These are phyloP conservation scores for Pichia sorboxylosa DNA, from an alignment of 1,139 yeast species.

Conservation along the genomic window DNA sequence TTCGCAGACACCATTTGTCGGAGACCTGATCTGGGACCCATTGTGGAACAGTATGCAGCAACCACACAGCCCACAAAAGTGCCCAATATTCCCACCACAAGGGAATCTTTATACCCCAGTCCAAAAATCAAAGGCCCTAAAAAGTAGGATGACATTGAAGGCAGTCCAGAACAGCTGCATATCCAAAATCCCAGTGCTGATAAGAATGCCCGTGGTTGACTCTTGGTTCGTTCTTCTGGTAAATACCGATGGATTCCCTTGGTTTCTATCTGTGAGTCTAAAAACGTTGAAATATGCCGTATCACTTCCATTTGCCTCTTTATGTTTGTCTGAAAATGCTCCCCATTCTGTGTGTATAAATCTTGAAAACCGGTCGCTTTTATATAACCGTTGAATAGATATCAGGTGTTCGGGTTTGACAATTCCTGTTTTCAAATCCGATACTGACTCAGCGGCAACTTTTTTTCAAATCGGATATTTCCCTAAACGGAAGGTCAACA, in stretches of 20 bases:
- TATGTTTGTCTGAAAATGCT: too few relatives aligned
- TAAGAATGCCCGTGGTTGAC: slow-evolving; percentile 36
- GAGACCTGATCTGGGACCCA: slow-evolving; percentile 85
- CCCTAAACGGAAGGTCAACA: too few relatives aligned
- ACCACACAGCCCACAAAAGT: slow-evolving; percentile 55
- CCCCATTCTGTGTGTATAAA: too few relatives aligned
- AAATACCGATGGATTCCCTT: slow-evolving; percentile 72
- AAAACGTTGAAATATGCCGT: too few relatives aligned
- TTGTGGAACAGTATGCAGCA: slow-evolving; percentile 70
- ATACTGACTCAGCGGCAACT: too few relatives aligned
- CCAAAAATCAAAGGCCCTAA: slow-evolving; percentile 63
- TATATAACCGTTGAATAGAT: too few relatives aligned
- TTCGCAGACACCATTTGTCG: slow-evolving; percentile 80
- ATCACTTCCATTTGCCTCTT: too few relatives aligned
- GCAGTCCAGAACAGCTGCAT: slow-evolving; percentile 73
- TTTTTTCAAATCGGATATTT: too few relatives aligned
- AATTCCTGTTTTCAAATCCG: too few relatives aligned
- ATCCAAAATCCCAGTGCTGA: slow-evolving; percentile 70
- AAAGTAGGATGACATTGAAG: slow-evolving; percentile 74
- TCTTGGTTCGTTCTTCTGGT: slow-evolving; percentile 53
- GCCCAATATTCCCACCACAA: slow-evolving; percentile 52
- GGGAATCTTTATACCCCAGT: slow-evolving; percentile 51
- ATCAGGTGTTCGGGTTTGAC: too few relatives aligned
- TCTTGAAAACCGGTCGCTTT: too few relatives aligned
- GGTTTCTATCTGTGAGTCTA: too few relatives aligned